Base-by-base conservation (phyloP, 2,329 filamentous ascomycete species). In the Monosporascus sp. region DNA sequence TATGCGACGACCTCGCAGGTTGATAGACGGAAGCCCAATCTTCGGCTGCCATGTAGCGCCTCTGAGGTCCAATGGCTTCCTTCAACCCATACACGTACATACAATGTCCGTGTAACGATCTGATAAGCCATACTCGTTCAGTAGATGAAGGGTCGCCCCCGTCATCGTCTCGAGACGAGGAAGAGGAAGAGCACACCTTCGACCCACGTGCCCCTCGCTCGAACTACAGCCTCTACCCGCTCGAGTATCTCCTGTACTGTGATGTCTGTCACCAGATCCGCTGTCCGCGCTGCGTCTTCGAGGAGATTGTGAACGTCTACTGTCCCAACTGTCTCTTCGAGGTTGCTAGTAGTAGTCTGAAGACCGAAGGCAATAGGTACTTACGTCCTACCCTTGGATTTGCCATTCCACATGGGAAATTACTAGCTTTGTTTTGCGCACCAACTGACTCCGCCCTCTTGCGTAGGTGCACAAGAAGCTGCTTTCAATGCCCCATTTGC, bases 201-300 rank as follows among this genome's bases (percentile, higher is more conserved):
- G 89, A 99, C 68, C 91, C 94, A 2, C 85, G 88, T 63, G 86
- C 87, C 56, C 83, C 89, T 17, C 86, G 92, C 38, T 89, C 94
- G 54, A 94, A 91, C 70, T 97, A 91, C 77, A 92, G 91, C 60
- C 78, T 99, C 35, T 97, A 93, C 67, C 93, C 94, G 1, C 85
- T 97, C 45, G 93, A 97, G 66, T 87, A 97, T 68, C 82, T 99
- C 26, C 81, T 97, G 41, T 99, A 96, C 75, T 99, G 94, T 76
- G 93, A 96, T 68, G 94, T 97, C 69, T 99, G 94, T 70, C 91
- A 96, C 68, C 88, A 96, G 71, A 96, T 97, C 57, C 88, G 94
- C 61, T 99, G 94, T 68, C 89, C 91, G 6, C 81, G 91, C 73
- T 99, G 94, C 67, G 89, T 95, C 51, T 83, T 87, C 48, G 94